Percentiles rank a stretch among this genome's conserved stretches.
Evolutionary conservation across 345 rosid species (phyloP).

Genomic region (Noccaea caerulescens): DNA sequence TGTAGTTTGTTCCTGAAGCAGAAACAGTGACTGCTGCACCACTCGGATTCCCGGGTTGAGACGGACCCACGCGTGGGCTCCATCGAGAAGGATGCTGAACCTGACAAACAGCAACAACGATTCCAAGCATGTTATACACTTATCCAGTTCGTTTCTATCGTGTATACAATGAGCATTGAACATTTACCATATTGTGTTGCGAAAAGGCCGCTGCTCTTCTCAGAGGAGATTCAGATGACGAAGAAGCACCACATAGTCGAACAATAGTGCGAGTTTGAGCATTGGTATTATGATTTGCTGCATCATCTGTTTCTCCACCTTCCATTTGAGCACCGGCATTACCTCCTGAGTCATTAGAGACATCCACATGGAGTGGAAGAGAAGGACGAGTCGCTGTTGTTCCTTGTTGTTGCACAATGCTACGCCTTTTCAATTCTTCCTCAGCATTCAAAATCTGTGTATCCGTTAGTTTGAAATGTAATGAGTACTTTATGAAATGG

Average conservation of each 20-base stretch:
- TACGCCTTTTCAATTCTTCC: slow-evolving; percentile 84
- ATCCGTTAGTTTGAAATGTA: slow-evolving; percentile 3
- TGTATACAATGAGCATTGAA: neutral
- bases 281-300: slow-evolving; percentile 50
- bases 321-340: slow-evolving; percentile 67
- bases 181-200: slow-evolving; percentile 64
- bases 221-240: slow-evolving; percentile 83
- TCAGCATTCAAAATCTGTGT: slow-evolving; percentile 78
- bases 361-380: slow-evolving; percentile 75
- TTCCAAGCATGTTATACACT: no score
- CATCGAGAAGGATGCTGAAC: slow-evolving; percentile 63
- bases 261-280: slow-evolving; percentile 56
- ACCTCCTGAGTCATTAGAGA: slow-evolving; percentile 60
- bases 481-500: neutral
- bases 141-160: no score
- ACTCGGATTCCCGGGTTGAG: slow-evolving; percentile 51
- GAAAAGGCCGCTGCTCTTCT: slow-evolving; percentile 63
- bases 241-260: slow-evolving; percentile 82
- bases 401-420: slow-evolving; percentile 55
- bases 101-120: slow-evolving; percentile 42
- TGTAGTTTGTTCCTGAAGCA: slow-evolving; percentile 78
- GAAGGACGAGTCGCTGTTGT: slow-evolving; percentile 52
- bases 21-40: slow-evolving; percentile 56
- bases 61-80: slow-evolving; percentile 81
- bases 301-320: slow-evolving; percentile 75